A percentile compares a stretch with the other conserved stretches of the same genome.
Conservation (phyloP, 1,284 basidiomycete species). For the Pseudozyma tsukubaensis region DNA sequence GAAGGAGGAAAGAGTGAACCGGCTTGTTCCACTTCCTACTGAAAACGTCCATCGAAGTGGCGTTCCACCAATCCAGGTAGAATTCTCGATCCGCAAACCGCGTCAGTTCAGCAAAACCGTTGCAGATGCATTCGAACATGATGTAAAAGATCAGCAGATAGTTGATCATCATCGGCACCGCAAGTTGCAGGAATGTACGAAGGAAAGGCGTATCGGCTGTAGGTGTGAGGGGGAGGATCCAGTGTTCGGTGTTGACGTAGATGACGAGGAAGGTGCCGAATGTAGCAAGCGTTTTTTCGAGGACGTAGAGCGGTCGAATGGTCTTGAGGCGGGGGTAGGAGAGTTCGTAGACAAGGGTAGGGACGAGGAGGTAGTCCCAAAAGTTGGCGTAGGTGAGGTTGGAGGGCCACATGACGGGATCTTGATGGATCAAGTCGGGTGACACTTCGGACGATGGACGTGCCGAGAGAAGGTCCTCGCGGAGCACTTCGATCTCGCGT, state of each 20-base stretch:
- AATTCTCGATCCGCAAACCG: constrained; percentile 96
- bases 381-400: constrained; percentile 89
- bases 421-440: constrained; percentile 23
- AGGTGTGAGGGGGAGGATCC: constrained; percentile 76
- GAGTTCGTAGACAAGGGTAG: constrained; percentile 93
- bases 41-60: constrained; percentile 95
- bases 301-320: constrained; percentile 88
- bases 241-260: constrained; percentile 84
- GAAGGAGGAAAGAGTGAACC: constrained; percentile 90
- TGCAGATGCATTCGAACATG: constrained; percentile 82
- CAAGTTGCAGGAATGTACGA: constrained; percentile 79
- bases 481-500: constrained; percentile 80
- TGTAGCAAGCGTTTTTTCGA: constrained; percentile 94
- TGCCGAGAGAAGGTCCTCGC: constrained; percentile 76
- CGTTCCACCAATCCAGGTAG: constrained; percentile 99
- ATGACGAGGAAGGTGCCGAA: constrained; percentile 95
- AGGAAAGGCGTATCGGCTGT: constrained; percentile 60
- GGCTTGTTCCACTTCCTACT: constrained; percentile 66
- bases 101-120: constrained; percentile 80
- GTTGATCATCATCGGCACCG: constrained; percentile 88
- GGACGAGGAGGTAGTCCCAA: constrained; percentile 86
- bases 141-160: constrained; percentile 70
- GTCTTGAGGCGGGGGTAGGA: constrained; percentile 90
- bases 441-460: constrained; percentile 14
- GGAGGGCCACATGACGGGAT: constrained; percentile 78